Evolutionary conservation across 768 basidiomycete species (phyloP), one percentile per base, ranked within the genome.

Genomic region (Serendipita sp.): DNA sequence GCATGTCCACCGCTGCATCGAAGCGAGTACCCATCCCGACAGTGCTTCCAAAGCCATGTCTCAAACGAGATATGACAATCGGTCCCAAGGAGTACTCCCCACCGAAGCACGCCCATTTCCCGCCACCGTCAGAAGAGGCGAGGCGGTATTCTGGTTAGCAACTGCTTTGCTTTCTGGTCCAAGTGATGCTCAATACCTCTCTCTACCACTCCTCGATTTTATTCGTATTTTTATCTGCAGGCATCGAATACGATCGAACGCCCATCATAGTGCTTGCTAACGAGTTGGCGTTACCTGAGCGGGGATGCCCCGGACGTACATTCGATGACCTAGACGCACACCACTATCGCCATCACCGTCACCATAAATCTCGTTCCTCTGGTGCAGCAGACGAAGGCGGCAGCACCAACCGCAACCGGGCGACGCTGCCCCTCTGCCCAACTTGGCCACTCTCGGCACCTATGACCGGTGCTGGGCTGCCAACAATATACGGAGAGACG

Each of bases 261-360:
- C 88, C 88, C 64, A 86, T 91, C 70, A 75, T 82, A 69, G 85
- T 88, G 66, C 69, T 79, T 24, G 84, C 84, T 33, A 88, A 90
- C 69, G 71, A 77, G 38, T 90, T 88, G 69, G 82, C 83, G 9
- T 78, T 92, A 24, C 89, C 90, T 38, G 87, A 81, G 67, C 82
- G 89, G 64, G 86, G 86, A 31, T 86, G 84, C 70, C 84, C 84
- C 58, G 85, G 85, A 28, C 78, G 83, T 65, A 86, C 84, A 3
- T 87, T 58, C 33, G 53, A 58, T 34, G 53, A 58, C 24, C 20
- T 58, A n/a, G 53, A 58, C 31, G 53, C 53, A 4, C 53, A 58
- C 53, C 24, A 31, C 11, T 58, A 58, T 33, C 20, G 38, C 38
- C 38, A 38, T 38, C 38, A 14, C 14, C 5, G 7, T 38, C 38